Percentiles rank a stretch among this genome's conserved stretches.
These are phyloP conservation scores for Furcasterigmium furcatum DNA, from an alignment of 2,329 filamentous ascomycete species.

Conservation along the genomic window DNA sequence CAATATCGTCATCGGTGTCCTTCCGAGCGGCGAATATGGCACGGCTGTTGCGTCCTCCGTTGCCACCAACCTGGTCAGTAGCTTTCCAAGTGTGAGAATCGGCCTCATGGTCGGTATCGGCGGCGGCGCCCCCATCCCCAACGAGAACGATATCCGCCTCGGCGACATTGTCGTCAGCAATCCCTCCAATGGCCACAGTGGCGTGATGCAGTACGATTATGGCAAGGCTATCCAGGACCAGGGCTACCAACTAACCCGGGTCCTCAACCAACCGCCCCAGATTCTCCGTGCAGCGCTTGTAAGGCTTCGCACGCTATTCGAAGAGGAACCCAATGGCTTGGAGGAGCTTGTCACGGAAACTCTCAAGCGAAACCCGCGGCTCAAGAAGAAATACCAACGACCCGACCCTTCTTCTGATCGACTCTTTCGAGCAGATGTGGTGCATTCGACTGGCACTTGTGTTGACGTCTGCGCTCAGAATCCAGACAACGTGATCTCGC, in stretches of 20 bases:
- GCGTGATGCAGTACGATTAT: slow-evolving; percentile 21
- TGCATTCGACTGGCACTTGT: not conserved
- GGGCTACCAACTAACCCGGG: slow-evolving; percentile 8
- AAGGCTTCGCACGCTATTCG: slow-evolving; percentile 5
- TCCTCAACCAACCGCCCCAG: slow-evolving; percentile 14
- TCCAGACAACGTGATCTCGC: not conserved
- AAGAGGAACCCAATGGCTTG: slow-evolving; percentile 11
- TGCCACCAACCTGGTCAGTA: slow-evolving; percentile 21
- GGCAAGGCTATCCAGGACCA: slow-evolving; percentile 16
- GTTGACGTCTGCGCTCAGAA: not conserved
- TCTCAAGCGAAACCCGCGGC: slow-evolving; percentile 5
- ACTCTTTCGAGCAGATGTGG: not conserved
- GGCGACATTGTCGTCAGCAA: slow-evolving; percentile 11
- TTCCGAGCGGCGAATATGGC: slow-evolving; percentile 14
- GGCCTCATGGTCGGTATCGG: slow-evolving; percentile 29
- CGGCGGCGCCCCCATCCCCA: slow-evolving; percentile 27
- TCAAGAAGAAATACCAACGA: slow-evolving; percentile 8
- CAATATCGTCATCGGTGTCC: slow-evolving; percentile 15
- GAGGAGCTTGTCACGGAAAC: not conserved
- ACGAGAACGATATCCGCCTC: slow-evolving; percentile 29
- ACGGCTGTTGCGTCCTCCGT: slow-evolving; percentile 9
- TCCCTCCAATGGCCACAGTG: slow-evolving; percentile 2
- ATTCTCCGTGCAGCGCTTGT: slow-evolving; percentile 10
- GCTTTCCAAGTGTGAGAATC: slow-evolving; percentile 23
- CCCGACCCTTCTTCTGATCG: slow-evolving; percentile 2